Evolutionary conservation across 2,329 filamentous ascomycete species (phyloP), one percentile per base, ranked within the genome.

Genomic region (Colletotrichum graminicola): DNA sequence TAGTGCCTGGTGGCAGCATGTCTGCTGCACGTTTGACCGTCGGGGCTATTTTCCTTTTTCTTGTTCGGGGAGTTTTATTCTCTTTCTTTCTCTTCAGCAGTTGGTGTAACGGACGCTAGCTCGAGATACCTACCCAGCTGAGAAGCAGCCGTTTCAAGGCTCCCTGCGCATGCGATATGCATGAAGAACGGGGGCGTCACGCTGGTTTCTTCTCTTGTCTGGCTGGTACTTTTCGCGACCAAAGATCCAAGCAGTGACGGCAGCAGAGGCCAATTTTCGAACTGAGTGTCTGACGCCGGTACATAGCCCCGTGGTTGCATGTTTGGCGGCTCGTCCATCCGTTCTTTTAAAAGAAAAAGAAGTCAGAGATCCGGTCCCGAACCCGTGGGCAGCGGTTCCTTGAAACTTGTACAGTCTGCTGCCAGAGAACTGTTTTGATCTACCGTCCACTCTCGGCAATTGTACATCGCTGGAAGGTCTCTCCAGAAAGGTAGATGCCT

Each of bases 61-160:
- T 23, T 47, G 21, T 47, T 47, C 45, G 45, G 45, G 6, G 45
- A 23, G 21, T 47, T 43, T 32, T 34, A 7, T 32, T 32, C 8
- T 60, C 16, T 47, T 51, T 51, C 23, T 51, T 18, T 18, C 26
- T 18, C 49, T 60, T 45, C 57, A 45, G 57, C 57, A 41, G 45
- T n/a, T n/a, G 23, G 43, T 49, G 59, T 21, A 47, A 29, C 23
- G 18, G 36, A 55, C 34, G 14, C 36, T 41, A 54, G 47, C 65
- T 23, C 43, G 41, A 56, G 16, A 57, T n/a, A 56, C 51, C 32
- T n/a, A 56, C 51, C 32, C n/a, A 57, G 59, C 43, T 54, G 55
- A 49, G 62, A 67, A 39, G 16, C 59, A 49, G 32, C 29, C 49
- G 67, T 71, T 71, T 71, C 67, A 71, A 71, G 67, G 63, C 54